These are phyloP conservation scores for Kregervanrija delftensis DNA, from an alignment of 805 yeast species.

Conservation along the genomic window DNA sequence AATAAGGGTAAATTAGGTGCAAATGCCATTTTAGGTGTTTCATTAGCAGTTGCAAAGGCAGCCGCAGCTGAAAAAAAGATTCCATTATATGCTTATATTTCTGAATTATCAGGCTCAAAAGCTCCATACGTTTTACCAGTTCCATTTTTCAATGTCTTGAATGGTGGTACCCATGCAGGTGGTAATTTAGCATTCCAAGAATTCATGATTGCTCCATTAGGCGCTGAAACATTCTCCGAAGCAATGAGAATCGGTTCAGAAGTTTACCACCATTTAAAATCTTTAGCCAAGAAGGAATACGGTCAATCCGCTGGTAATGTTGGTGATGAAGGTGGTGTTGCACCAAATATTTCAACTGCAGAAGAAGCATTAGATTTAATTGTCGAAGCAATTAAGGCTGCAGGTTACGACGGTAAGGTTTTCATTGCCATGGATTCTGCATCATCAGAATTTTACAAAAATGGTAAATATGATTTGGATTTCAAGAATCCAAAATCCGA, in stretches of 20 bases:
- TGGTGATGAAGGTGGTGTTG: slow-evolving; percentile 99
- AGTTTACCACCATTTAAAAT: slow-evolving; percentile 95
- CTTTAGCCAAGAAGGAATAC: slow-evolving; percentile 88
- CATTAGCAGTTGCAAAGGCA: slow-evolving; percentile 94
- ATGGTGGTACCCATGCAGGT: slow-evolving; percentile 99
- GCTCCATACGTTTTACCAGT: slow-evolving; percentile 93
- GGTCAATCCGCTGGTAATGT: slow-evolving; percentile 99
- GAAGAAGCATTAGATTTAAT: slow-evolving; percentile 96
- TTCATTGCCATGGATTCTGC: slow-evolving; percentile 94
- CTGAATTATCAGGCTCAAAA: slow-evolving; percentile 71
- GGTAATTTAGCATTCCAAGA: slow-evolving; percentile 99
- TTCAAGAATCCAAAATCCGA: slow-evolving; percentile 96
- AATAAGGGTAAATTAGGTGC: slow-evolving; percentile 98
- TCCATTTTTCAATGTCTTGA: slow-evolving; percentile 97
- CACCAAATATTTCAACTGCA: slow-evolving; percentile 93
- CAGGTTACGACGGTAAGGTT: slow-evolving; percentile 94
- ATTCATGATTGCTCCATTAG: slow-evolving; percentile 97
- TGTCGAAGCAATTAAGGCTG: slow-evolving; percentile 78
- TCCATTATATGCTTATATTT: slow-evolving; percentile 89
- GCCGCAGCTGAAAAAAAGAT: slow-evolving; percentile 95
- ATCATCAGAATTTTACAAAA: slow-evolving; percentile 95
- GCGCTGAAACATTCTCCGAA: slow-evolving; percentile 85
- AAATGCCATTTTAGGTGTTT: slow-evolving; percentile 96
- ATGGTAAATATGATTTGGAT: slow-evolving; percentile 95
- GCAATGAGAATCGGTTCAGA: slow-evolving; percentile 96